Evolutionary conservation across 495 filamentous ascomycete genomes (phyloP).

Genomic region (Jackrogersella minutella): DNA sequence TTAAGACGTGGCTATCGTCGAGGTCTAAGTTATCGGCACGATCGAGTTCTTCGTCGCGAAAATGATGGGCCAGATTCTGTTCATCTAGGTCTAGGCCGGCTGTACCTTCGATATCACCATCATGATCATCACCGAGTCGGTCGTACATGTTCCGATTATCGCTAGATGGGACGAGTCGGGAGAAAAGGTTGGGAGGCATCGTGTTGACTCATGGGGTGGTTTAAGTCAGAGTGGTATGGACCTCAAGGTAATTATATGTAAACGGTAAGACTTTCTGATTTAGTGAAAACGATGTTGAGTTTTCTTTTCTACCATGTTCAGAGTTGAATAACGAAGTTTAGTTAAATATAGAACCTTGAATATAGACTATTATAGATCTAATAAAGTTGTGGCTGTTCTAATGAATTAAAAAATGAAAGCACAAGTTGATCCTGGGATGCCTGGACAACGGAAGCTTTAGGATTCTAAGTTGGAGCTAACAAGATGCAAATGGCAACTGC

Average conservation of each 20-base stretch:
- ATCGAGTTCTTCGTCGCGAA: constrained; percentile 75
- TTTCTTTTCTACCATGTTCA: constrained; percentile 22
- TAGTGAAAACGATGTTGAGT: constrained; percentile 28
- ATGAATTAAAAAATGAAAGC: no score
- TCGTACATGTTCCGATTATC: constrained; percentile 76
- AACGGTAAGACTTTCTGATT: constrained; percentile 21
- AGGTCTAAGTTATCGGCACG: constrained; percentile 66
- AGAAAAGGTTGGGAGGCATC: constrained; percentile 82
- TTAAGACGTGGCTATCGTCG: constrained; percentile 68
- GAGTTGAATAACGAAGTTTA: no score
- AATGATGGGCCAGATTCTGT: constrained; percentile 70
- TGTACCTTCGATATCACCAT: constrained; percentile 73
- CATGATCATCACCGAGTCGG: constrained; percentile 68
- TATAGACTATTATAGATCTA: no score
- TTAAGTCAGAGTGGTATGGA: constrained; percentile 19
- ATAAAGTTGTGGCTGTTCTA: no score
- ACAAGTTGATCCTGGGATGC: no score
- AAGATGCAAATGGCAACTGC: background rate
- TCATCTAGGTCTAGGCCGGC: constrained; percentile 74
- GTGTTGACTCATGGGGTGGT: constrained; percentile 31
- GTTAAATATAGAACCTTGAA: no score
- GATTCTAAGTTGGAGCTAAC: constrained; percentile 11
- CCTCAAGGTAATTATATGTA: no score
- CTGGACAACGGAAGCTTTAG: no score
- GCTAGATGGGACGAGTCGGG: constrained; percentile 70